Evolutionary conservation across 2,329 filamentous ascomycete species (phyloP).

Genomic region (Botryotinia narcissicola): DNA sequence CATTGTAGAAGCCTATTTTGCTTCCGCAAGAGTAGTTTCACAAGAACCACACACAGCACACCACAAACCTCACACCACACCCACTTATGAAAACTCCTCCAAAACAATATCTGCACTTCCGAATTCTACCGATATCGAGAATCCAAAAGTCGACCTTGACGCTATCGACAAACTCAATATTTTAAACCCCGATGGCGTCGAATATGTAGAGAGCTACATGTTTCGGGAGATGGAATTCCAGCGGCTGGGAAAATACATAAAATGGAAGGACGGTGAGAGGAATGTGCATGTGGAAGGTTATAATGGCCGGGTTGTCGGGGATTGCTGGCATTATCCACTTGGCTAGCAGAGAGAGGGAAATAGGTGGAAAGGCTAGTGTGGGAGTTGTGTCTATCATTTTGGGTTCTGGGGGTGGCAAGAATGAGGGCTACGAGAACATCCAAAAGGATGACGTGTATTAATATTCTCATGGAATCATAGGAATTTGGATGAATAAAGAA

Average conservation of each 20-base stretch:
- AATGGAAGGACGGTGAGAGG: not conserved
- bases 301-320: constrained; percentile 38
- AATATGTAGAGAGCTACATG: not conserved
- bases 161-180: not conserved
- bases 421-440: constrained; percentile 39
- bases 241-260: rapidly evolving
- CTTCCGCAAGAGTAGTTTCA: not conserved
- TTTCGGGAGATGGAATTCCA: not conserved
- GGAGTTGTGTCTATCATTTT: constrained; percentile 55
- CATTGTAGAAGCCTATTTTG: no score
- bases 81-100: not conserved
- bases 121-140: not conserved
- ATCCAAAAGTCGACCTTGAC: not conserved
- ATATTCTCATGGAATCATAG: not conserved
- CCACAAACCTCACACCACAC: not conserved
- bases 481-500: not conserved
- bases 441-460: constrained; percentile 44
- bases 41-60: not conserved
- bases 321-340: constrained; percentile 53
- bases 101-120: not conserved
- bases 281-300: constrained; percentile 32
- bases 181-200: not conserved
- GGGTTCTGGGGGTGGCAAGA: constrained; percentile 39
- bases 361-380: constrained; percentile 45
- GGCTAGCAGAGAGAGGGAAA: constrained; percentile 50